A percentile compares a stretch with the other conserved stretches of the same genome.
phyloP scores from a whole-genome alignment of 225 moss, liverwort and hornwort genomes.

The Asterella californica region DNA sequence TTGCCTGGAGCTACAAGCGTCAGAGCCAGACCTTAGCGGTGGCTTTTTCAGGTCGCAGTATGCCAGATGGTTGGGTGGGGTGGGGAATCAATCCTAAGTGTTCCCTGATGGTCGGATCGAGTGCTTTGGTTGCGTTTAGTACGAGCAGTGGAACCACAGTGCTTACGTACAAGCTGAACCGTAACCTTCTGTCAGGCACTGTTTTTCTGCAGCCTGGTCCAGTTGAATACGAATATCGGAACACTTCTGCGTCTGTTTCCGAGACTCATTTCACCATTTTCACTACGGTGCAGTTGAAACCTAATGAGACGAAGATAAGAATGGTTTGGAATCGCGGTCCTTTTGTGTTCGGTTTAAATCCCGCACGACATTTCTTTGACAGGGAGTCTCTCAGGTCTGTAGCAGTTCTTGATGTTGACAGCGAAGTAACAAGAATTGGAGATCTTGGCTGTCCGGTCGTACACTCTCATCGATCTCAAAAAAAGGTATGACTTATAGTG shows the following conservation, averaged over 20 bases:
- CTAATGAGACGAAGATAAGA: conserved; percentile 14
- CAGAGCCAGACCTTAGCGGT: not conserved
- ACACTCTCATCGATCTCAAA: conserved; percentile 1
- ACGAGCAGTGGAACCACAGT: not conserved
- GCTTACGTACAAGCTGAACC: conserved; percentile 6
- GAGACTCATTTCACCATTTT: not conserved
- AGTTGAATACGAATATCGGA: not conserved
- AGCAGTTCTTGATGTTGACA: not conserved
- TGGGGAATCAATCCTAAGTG: conserved; percentile 13
- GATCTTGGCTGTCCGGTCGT: not conserved
- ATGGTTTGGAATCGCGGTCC: conserved; percentile 18
- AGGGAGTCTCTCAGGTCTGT: not conserved
- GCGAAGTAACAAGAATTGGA: not conserved
- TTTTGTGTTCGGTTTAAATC: not conserved
- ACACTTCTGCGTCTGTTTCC: conserved; percentile 4
- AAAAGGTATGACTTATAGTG: not conserved
- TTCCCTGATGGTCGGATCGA: conserved; percentile 12
- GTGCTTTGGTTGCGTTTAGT: not conserved
- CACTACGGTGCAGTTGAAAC: conserved; percentile 4
- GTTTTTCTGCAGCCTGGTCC: not conserved
- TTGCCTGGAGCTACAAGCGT: conserved; percentile 13
- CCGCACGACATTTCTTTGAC: not conserved
- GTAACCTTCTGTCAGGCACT: not conserved
- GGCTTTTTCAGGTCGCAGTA: conserved; percentile 12
- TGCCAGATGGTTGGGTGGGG: conserved; percentile 3